Evolutionary conservation across 2,329 filamentous ascomycete species (phyloP).

Genomic region (Penicillium sp.): DNA sequence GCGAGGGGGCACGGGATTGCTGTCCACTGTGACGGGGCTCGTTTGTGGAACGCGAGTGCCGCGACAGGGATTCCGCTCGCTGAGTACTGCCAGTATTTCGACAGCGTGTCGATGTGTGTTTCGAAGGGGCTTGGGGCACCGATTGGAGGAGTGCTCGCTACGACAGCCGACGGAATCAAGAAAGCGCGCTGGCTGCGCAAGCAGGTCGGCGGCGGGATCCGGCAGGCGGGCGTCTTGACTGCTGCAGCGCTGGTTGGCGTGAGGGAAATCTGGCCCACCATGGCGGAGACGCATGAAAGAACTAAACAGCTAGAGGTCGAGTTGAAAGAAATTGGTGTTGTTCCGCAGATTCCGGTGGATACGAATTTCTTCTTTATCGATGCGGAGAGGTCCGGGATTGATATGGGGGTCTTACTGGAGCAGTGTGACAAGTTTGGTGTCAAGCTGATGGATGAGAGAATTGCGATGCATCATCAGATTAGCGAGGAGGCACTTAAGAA

Average conservation of each 20-base stretch:
- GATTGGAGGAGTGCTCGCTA: slow-evolving; percentile 36
- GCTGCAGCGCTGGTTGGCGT: slow-evolving; percentile 30
- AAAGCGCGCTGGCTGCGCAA: slow-evolving; percentile 38
- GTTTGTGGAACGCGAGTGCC: slow-evolving; percentile 35
- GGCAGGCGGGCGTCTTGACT: slow-evolving; percentile 31
- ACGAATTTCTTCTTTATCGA: slow-evolving; percentile 35
- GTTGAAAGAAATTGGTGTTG: slow-evolving; percentile 51
- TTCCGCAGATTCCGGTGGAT: slow-evolving; percentile 48
- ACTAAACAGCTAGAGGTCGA: slow-evolving; percentile 28
- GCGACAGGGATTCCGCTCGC: slow-evolving; percentile 30
- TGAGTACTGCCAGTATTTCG: slow-evolving; percentile 39
- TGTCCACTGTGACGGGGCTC: slow-evolving; percentile 39
- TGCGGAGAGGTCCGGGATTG: slow-evolving; percentile 24
- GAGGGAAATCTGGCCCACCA: slow-evolving; percentile 30
- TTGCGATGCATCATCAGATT: slow-evolving; percentile 37
- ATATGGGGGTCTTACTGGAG: slow-evolving; percentile 32
- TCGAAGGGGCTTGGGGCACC: slow-evolving; percentile 41
- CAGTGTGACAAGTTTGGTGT: slow-evolving; percentile 30
- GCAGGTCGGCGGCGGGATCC: slow-evolving; percentile 38
- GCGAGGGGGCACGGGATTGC: slow-evolving; percentile 27
- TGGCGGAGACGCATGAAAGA: slow-evolving; percentile 29
- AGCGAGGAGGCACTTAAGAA: slow-evolving; percentile 38
- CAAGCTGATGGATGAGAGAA: slow-evolving; percentile 32
- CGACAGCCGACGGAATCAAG: slow-evolving; percentile 31
- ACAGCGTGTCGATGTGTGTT: slow-evolving; percentile 38